Percentiles rank a stretch among this genome's conserved stretches.
Evolutionary conservation across 129 eudicot genomes (phyloP).

Genomic region (Ambrosia trifida): DNA sequence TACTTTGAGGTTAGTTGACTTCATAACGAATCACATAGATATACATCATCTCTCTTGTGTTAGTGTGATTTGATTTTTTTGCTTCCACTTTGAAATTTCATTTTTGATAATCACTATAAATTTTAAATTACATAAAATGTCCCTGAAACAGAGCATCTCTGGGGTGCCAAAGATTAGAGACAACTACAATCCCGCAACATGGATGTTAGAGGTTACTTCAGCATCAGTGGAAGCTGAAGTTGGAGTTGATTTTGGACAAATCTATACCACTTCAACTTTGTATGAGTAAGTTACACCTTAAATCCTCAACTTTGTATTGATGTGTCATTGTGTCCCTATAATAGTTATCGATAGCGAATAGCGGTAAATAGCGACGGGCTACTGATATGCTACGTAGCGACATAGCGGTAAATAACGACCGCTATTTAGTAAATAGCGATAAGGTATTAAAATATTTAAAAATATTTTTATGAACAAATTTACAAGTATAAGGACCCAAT

Average conservation of each 20-base stretch:
- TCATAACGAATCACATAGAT: constrained; percentile 2
- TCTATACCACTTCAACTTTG: constrained; percentile 49
- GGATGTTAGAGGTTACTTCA: constrained; percentile 93
- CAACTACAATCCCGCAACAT: constrained; percentile 86
- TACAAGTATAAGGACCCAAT: too few species aligned
- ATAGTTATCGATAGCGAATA: too few species aligned
- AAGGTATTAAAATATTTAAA: too few species aligned
- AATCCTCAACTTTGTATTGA: not conserved
- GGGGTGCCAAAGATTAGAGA: constrained; percentile 71
- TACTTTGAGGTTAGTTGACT: constrained; percentile 52
- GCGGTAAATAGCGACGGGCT: too few species aligned
- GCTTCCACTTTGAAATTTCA: not conserved
- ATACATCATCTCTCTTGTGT: not conserved
- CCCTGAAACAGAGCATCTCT: constrained; percentile 46
- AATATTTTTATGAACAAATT: too few species aligned
- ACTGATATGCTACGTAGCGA: too few species aligned
- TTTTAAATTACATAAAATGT: constrained; percentile 5
- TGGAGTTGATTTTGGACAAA: constrained; percentile 69
- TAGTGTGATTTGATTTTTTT: constrained; percentile 2
- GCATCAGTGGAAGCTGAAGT: constrained; percentile 62
- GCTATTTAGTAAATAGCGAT: too few species aligned
- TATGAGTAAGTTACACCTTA: constrained; percentile 52
- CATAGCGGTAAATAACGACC: too few species aligned
- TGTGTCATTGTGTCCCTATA: too few species aligned
- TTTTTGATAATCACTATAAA: not conserved